phyloP scores from a whole-genome alignment of 352 stramenopile genomes.

The Globisporangium abappressorium region DNA sequence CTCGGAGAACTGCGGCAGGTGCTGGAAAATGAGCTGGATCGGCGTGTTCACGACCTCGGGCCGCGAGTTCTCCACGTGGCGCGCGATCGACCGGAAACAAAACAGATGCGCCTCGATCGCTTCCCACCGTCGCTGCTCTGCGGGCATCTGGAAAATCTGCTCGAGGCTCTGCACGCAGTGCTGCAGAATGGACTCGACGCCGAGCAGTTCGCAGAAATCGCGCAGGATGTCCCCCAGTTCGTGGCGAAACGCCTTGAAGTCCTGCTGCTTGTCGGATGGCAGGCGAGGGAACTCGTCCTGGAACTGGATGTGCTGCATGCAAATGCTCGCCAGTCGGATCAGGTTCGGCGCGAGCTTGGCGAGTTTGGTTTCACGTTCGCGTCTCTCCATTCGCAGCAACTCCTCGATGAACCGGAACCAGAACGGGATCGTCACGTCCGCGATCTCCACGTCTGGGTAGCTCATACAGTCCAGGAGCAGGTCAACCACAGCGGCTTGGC shows the following conservation, averaged over 20 bases:
- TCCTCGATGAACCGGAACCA: conserved; percentile 71
- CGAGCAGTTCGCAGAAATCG: conserved; percentile 72
- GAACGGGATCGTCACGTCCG: conserved; percentile 83
- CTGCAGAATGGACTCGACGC: conserved; percentile 64
- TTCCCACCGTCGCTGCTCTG: conserved; percentile 57
- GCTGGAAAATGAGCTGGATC: conserved; percentile 74
- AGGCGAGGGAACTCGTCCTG: conserved; percentile 58
- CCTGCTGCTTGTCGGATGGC: conserved; percentile 67
- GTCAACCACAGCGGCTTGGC: conserved; percentile 69
- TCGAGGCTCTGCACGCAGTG: conserved; percentile 78
- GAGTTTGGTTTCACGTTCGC: conserved; percentile 20
- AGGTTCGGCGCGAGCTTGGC: conserved; percentile 49
- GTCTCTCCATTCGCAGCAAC: conserved; percentile 25
- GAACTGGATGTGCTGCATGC: conserved; percentile 85
- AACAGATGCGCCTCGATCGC: conserved; percentile 81
- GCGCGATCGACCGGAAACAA: conserved; percentile 80
- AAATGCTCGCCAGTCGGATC: conserved; percentile 57
- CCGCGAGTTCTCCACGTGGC: conserved; percentile 59
- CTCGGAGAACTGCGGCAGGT: conserved; percentile 65
- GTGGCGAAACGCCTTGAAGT: conserved; percentile 83
- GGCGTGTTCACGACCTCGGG: conserved; percentile 28
- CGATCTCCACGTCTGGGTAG: conserved; percentile 73
- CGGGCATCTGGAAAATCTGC: conserved; percentile 54
- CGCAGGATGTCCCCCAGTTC: conserved; percentile 77
- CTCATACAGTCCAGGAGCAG: conserved; percentile 88